These are phyloP conservation scores for Hyaloscypha finlandica DNA, from an alignment of 495 filamentous ascomycete genomes.

Conservation along the genomic window DNA sequence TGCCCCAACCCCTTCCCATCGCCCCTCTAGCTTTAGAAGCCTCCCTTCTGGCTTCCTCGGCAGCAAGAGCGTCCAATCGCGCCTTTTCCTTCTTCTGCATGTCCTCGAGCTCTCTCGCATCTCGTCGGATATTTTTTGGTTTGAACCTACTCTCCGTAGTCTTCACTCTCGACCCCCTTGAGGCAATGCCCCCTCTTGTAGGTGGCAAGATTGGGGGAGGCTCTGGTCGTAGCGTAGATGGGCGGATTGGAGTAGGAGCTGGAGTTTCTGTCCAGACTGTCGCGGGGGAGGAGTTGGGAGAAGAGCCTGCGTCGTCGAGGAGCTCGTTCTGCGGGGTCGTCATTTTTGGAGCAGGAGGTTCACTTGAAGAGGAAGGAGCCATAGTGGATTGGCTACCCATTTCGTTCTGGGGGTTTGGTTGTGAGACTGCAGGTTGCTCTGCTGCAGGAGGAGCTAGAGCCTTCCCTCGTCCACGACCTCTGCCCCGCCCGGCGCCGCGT, in stretches of 20 bases:
- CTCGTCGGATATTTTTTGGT: conserved; percentile 26
- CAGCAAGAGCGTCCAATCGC: conserved; percentile 13
- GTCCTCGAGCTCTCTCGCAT: conserved; percentile 23
- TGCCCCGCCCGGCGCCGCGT: conserved; percentile 17
- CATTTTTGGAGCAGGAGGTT: conserved; percentile 1
- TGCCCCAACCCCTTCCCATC: conserved; percentile 15
- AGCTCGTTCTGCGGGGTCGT: conserved; percentile 11
- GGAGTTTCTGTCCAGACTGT: conserved; percentile 32
- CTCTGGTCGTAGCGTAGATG: not conserved
- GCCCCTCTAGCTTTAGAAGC: not conserved
- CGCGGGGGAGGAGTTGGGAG: conserved; percentile 29
- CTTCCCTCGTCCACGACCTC: conserved; percentile 25
- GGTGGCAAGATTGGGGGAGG: not conserved
- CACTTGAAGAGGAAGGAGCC: not conserved
- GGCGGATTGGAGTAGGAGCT: conserved; percentile 27
- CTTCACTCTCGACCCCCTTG: conserved; percentile 15
- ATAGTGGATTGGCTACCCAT: conserved; percentile 12
- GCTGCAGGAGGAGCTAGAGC: conserved; percentile 8
- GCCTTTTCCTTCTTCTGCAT: conserved; percentile 15
- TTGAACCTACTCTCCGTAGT: conserved; percentile 29
- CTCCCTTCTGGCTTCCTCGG: conserved; percentile 1
- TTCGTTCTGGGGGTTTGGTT: not conserved
- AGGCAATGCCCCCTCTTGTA: not conserved
- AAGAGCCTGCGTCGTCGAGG: conserved; percentile 13
- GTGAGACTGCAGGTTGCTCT: not conserved